Evolutionary conservation across 2,329 filamentous ascomycete species (phyloP).

Genomic region (Fusarium graminum): DNA sequence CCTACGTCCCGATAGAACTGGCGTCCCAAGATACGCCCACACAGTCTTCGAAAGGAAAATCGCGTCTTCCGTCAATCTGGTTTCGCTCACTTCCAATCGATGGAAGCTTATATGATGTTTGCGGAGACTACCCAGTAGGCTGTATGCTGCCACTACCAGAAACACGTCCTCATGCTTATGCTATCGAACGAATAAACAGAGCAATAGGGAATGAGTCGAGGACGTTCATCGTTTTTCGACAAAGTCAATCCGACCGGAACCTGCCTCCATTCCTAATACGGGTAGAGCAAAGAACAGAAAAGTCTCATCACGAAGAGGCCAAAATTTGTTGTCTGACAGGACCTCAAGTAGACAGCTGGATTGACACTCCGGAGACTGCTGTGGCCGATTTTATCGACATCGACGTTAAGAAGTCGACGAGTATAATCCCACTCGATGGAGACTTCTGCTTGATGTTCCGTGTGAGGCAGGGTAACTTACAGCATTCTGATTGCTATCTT

Average conservation of each 20-base stretch:
- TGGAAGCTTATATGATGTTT: neutral
- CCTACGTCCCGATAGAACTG: slow-evolving; percentile 14
- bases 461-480: neutral
- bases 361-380: neutral
- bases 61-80: neutral
- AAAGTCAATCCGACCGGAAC: fast-evolving
- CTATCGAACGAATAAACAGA: neutral
- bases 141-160: neutral
- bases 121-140: neutral
- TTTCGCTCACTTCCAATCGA: slow-evolving; percentile 15
- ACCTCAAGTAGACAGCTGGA: neutral
- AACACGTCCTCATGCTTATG: neutral
- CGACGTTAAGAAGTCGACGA: neutral
- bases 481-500: neutral
- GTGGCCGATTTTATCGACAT: neutral
- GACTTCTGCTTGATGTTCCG: slow-evolving; percentile 1
- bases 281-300: neutral
- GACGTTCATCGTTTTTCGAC: neutral
- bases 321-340: slow-evolving; percentile 6
- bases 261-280: slow-evolving; percentile 1
- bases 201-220: neutral
- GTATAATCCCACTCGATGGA: neutral
- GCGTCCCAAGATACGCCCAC: neutral
- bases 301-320: neutral
- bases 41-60: neutral